Conservation (phyloP, 2,329 filamentous ascomycete species). For the Aspergillus brunneoviolaceus region DNA sequence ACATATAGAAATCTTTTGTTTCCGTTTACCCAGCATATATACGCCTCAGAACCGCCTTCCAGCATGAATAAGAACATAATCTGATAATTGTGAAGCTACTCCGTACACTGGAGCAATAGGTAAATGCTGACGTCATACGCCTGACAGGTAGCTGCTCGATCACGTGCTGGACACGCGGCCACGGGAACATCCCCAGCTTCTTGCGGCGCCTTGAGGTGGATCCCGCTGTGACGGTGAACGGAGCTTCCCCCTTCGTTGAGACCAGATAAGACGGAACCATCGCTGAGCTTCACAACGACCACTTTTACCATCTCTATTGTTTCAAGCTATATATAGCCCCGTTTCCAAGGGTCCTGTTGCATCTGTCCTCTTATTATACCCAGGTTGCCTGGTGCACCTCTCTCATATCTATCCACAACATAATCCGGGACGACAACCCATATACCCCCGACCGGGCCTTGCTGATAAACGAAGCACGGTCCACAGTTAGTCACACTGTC, state of each 20-base stretch:
- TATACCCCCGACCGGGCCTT: neutral
- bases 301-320: neutral
- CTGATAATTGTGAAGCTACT: neutral
- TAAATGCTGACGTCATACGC: constrained; percentile 13
- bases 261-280: constrained; percentile 7
- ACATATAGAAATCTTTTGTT: too few species aligned
- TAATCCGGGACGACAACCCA: neutral
- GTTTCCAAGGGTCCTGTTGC: neutral
- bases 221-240: constrained; percentile 9
- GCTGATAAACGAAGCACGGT: constrained; percentile 4
- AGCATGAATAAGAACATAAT: too few species aligned
- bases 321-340: neutral
- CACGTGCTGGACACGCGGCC: constrained; percentile 19
- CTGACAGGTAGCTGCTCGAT: neutral
- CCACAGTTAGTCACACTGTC: neutral
- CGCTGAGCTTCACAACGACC: neutral
- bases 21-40: too few species aligned
- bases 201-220: constrained; percentile 5
- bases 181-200: constrained; percentile 11
- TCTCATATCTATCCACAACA: neutral
- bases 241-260: constrained; percentile 10
- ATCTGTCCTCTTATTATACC: neutral
- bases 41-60: too few species aligned
- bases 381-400: neutral
- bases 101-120: neutral